A percentile compares a stretch with the other conserved stretches of the same genome.
phyloP scores from a whole-genome alignment of 1,139 yeast species.

The Suhomyces maxii region DNA sequence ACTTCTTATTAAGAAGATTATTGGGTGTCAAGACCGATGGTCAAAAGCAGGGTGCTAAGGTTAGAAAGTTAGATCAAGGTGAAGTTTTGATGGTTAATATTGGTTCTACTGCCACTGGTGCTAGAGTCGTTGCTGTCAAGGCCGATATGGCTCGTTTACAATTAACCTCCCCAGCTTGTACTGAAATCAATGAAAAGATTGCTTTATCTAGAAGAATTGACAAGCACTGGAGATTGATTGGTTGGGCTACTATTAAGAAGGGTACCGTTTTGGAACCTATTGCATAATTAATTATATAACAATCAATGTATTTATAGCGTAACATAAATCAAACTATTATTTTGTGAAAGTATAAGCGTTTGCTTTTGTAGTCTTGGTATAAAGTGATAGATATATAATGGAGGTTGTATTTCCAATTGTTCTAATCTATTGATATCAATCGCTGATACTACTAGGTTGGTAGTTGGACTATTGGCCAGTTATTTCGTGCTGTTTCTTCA shows the following conservation, averaged over 20 bases:
- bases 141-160: slow-evolving; percentile 99
- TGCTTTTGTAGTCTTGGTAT: too few species aligned
- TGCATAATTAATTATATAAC: slow-evolving; percentile 24
- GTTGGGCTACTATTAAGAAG: slow-evolving; percentile 98
- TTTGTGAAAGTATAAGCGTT: too few species aligned
- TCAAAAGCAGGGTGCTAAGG: slow-evolving; percentile 91
- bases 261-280: slow-evolving; percentile 85
- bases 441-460: too few species aligned
- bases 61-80: slow-evolving; percentile 87
- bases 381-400: too few species aligned
- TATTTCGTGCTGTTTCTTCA: slow-evolving; percentile 1
- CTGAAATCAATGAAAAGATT: slow-evolving; percentile 96
- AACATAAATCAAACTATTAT: too few species aligned
- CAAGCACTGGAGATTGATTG: slow-evolving; percentile 99
- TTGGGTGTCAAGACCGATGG: slow-evolving; percentile 99
- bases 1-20: slow-evolving; percentile 92
- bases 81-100: slow-evolving; percentile 99
- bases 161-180: slow-evolving; percentile 97
- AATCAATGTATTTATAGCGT: slow-evolving; percentile 9
- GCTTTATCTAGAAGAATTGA: slow-evolving; percentile 99
- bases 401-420: too few species aligned
- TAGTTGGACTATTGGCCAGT: too few species aligned
- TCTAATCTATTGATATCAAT: too few species aligned
- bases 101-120: slow-evolving; percentile 99
- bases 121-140: slow-evolving; percentile 95